Percentiles rank a stretch among this genome's conserved stretches.
Evolutionary conservation across 2,329 filamentous ascomycete genomes (phyloP).

Genomic region (Colletotrichum truncatum): DNA sequence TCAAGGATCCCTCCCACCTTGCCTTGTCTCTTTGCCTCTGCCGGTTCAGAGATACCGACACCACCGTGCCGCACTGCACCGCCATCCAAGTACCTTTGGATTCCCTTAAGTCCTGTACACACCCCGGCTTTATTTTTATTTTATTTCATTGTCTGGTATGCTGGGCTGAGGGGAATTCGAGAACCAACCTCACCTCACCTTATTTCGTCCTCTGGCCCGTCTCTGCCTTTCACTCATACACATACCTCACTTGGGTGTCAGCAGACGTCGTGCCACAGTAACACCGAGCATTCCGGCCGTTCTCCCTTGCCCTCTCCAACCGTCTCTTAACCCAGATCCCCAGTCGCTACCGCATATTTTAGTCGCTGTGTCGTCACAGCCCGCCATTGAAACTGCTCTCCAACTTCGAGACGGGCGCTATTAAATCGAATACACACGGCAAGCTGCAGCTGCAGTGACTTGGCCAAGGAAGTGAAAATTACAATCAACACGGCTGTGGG

Average conservation of each 20-base stretch:
- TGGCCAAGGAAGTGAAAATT: not conserved
- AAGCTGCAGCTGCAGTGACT: slow-evolving; percentile 16
- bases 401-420: not conserved
- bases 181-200: slow-evolving; percentile 8
- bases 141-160: not conserved
- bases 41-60: not conserved
- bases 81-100: not conserved
- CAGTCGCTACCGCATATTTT: slow-evolving; percentile 11
- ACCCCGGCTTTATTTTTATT: not conserved
- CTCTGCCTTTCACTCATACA: not conserved
- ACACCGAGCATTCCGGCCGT: slow-evolving; percentile 29
- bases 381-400: not conserved
- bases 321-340: not conserved
- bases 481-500: not conserved
- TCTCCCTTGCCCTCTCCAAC: slow-evolving; percentile 18
- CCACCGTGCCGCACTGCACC: not conserved
- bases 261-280: slow-evolving; percentile 26
- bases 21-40: not conserved
- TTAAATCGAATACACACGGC: not conserved
- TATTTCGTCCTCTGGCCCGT: slow-evolving; percentile 1
- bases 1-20: not conserved
- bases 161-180: slow-evolving; percentile 7
- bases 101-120: slow-evolving; percentile 7
- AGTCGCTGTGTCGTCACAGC: slow-evolving; percentile 6
- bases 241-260: slow-evolving; percentile 1